phyloP scores from a whole-genome alignment of 176 grass and related monocot species.

The sorghum (Sorghum bicolor) region Sorghum_bicolor_NCBIv3 NC_012871.2:74069001-74069500 shows the following conservation, averaged over 20 bases:
- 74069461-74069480: not conserved
- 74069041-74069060: too few relatives aligned
- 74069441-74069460: not conserved
- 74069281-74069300: slow-evolving; percentile 32
- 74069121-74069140: too few relatives aligned
- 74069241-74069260: slow-evolving; percentile 9
- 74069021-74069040: too few relatives aligned
- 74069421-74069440: not conserved
- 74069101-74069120: too few relatives aligned
- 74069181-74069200: too few relatives aligned
- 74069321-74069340: not conserved
- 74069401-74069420: not conserved
- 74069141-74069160: too few relatives aligned
- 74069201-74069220: slow-evolving; percentile 2
- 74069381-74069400: not conserved
- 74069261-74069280: not conserved
- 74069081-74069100: too few relatives aligned
- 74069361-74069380: slow-evolving; percentile 9
- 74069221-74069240: not conserved
- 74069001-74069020: too few relatives aligned
- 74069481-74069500: not conserved
- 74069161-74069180: too few relatives aligned
- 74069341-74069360: slow-evolving; percentile 34
- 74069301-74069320: not conserved
- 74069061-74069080: too few relatives aligned